phyloP scores from a whole-genome alignment of 169 alveolate genomes.

The Eimeria maxima region DNA sequence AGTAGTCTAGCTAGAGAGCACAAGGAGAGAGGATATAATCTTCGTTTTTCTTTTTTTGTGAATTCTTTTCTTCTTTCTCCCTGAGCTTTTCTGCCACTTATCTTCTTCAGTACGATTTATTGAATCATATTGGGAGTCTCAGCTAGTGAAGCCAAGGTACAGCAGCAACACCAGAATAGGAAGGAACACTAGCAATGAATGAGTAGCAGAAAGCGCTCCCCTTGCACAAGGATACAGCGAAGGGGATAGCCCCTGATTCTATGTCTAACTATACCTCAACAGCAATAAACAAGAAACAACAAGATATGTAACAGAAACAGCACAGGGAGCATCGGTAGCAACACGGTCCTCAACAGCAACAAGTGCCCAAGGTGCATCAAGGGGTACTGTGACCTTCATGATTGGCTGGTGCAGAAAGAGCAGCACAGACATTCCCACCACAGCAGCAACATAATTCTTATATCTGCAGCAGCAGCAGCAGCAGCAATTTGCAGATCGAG shows the following conservation, averaged over 20 bases:
- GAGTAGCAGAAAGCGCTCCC: background rate
- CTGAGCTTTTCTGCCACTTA: too few relatives aligned
- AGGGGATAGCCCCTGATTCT: background rate
- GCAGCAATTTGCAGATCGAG: background rate
- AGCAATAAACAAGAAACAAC: too few relatives aligned
- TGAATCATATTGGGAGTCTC: too few relatives aligned
- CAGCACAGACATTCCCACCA: background rate
- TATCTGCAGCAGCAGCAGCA: background rate
- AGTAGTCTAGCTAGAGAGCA: too few relatives aligned
- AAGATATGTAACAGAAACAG: background rate
- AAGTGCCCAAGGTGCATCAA: background rate
- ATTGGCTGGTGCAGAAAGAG: background rate
- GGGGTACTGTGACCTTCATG: background rate
- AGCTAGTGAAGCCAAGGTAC: too few relatives aligned
- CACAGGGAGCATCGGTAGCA: background rate
- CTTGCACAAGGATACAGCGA: background rate
- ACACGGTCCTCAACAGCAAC: background rate
- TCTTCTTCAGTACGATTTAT: too few relatives aligned
- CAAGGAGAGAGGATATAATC: too few relatives aligned
- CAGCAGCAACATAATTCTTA: background rate
- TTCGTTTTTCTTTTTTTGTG: too few relatives aligned
- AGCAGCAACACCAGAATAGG: background rate
- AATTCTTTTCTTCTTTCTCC: too few relatives aligned
- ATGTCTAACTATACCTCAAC: background rate
- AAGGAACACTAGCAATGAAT: too few relatives aligned